These are phyloP conservation scores for Endoconidiophora polonica DNA, from an alignment of 2,329 filamentous ascomycete genomes.

Conservation along the genomic window DNA sequence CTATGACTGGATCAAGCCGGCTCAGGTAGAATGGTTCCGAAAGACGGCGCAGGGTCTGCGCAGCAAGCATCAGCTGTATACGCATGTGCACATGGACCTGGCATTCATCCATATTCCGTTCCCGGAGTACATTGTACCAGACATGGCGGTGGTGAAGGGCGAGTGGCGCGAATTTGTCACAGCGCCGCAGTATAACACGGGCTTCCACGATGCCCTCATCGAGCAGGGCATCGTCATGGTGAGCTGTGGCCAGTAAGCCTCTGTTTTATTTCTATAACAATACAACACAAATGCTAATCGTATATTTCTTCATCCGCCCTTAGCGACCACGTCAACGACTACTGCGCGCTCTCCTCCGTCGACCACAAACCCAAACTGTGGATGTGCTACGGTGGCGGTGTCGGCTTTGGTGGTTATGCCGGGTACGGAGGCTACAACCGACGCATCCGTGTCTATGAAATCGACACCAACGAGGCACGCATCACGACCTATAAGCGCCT, in stretches of 20 bases:
- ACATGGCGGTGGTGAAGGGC: constrained; percentile 41
- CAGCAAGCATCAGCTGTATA: constrained; percentile 66
- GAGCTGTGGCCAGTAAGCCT: constrained; percentile 71
- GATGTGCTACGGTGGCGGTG: constrained; percentile 95
- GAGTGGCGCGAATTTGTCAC: constrained; percentile 71
- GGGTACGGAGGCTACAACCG: constrained; percentile 77
- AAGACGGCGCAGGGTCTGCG: constrained; percentile 58
- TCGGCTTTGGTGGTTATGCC: constrained; percentile 87
- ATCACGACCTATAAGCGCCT: constrained; percentile 87
- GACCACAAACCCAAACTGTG: constrained; percentile 54
- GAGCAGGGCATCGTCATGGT: constrained; percentile 75
- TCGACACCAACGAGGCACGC: constrained; percentile 78
- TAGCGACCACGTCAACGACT: constrained; percentile 91
- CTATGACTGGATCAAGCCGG: constrained; percentile 93
- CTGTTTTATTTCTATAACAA: neutral
- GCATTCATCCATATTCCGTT: constrained; percentile 96
- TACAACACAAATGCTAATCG: constrained; percentile 9
- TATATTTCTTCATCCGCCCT: neutral
- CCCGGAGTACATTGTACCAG: constrained; percentile 59
- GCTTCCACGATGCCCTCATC: constrained; percentile 80
- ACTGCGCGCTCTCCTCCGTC: constrained; percentile 55
- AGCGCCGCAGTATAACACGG: constrained; percentile 74
- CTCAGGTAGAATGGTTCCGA: constrained; percentile 89
- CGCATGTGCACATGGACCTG: constrained; percentile 83
- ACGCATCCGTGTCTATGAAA: constrained; percentile 73